Percentiles rank a stretch among this genome's conserved stretches.
Conservation (phyloP, 495 filamentous ascomycete genomes). For the Neurospora sp. region DNA sequence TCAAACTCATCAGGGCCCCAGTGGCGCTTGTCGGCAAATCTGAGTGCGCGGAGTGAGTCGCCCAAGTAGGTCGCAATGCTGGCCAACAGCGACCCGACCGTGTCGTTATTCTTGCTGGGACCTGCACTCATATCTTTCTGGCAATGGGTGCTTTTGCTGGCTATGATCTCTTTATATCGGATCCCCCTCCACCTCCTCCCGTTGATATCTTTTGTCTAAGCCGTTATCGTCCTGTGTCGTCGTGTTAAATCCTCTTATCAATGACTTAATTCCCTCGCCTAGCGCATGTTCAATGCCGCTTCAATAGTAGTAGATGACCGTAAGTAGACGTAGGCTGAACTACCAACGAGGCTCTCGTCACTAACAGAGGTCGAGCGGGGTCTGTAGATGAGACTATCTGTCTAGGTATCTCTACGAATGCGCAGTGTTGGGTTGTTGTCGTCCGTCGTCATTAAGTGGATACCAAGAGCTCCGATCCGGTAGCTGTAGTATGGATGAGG, state of each 20-base stretch:
- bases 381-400: background rate
- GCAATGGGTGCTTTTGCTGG: background rate
- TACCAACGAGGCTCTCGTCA: background rate
- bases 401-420: background rate
- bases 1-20: slow-evolving; percentile 42
- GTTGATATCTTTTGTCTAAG: background rate
- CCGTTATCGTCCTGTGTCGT: background rate
- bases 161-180: slow-evolving; percentile 7
- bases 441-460: background rate
- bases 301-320: background rate
- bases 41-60: slow-evolving; percentile 34
- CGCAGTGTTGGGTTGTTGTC: background rate
- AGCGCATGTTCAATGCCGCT: background rate
- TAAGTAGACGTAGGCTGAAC: background rate
- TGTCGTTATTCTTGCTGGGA: slow-evolving; percentile 21
- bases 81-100: slow-evolving; percentile 38
- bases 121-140: slow-evolving; percentile 3
- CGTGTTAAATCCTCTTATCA: background rate
- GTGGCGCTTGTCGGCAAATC: slow-evolving; percentile 40
- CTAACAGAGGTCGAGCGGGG: background rate
- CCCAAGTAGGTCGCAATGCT: slow-evolving; percentile 34
- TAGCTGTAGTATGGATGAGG: background rate
- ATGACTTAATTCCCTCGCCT: background rate
- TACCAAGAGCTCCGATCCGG: background rate
- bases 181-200: background rate